Evolutionary conservation across 345 rosid species (phyloP), one percentile per base, ranked within the genome.

Genomic region (Gossypium mustelinum): DNA sequence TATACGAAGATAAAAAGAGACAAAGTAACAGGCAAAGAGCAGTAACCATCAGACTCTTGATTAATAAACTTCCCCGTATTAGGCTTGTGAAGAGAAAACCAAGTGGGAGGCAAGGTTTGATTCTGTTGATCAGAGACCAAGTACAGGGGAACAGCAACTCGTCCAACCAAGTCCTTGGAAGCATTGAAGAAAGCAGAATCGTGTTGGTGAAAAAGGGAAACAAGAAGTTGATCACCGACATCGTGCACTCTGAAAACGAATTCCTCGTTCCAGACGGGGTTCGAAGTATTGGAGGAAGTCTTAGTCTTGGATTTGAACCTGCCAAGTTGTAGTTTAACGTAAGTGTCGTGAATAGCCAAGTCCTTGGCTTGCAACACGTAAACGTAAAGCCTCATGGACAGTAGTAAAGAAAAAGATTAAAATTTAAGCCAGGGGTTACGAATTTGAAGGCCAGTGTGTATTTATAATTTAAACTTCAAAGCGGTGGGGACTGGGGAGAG

Each of bases 231-330:
- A 10, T 84, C 89, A 20, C 72, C 83, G 24, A 81, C 84, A 24
- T 86, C 88, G 60, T 77, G 80, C 11, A 82, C 77, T 62, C 83
- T 73, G 73, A 94, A 88, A 57, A 85, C 89, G 45, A 94, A 90
- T 85, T 89, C 98, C 82, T 94, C 92, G 47, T 89, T 85, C 97
- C 97, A 92, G 76, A 85, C 80, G 13, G 97, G 97, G 77, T 77
- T 85, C 1, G 29, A 1, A 41, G 77, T 82, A 29, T 77, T 81
- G 70, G 79, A 82, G 44, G 75, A 70, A 24, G 83, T 68, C 84
- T 87, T 85, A 51, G 95, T 87, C 83, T 88, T 90, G 54, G 88
- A 84, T 73, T 86, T 89, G 78, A 63, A 83, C 81, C 79, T 92
- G n/a, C 97, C 95, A 17, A 88, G 78, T 70, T 80, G 85, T 51